phyloP scores from a whole-genome alignment of 2,329 filamentous ascomycete genomes.

The Colletotrichum incanum region DNA sequence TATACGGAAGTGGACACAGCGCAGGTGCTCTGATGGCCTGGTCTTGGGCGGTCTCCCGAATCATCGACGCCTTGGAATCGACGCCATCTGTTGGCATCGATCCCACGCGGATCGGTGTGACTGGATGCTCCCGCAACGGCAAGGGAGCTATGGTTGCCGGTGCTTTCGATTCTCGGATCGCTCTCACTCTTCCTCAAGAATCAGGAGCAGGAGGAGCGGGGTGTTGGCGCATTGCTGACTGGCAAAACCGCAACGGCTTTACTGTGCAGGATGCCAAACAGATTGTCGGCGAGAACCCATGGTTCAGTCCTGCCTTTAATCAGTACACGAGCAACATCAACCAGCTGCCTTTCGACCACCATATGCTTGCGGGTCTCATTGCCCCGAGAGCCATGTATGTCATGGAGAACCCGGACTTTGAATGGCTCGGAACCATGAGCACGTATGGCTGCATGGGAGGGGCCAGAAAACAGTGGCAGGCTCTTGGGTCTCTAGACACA shows the following conservation, averaged over 20 bases:
- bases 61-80: slow-evolving; percentile 63
- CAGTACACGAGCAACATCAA: slow-evolving; percentile 66
- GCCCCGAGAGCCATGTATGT: slow-evolving; percentile 65
- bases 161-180: slow-evolving; percentile 64
- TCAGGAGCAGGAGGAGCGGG: slow-evolving; percentile 65
- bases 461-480: slow-evolving; percentile 63
- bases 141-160: slow-evolving; percentile 67
- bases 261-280: slow-evolving; percentile 65
- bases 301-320: slow-evolving; percentile 66
- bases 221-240: slow-evolving; percentile 60
- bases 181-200: slow-evolving; percentile 65
- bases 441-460: slow-evolving; percentile 67
- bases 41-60: slow-evolving; percentile 65
- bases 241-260: slow-evolving; percentile 58
- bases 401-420: slow-evolving; percentile 65
- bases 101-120: slow-evolving; percentile 58
- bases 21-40: slow-evolving; percentile 65
- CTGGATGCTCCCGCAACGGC: slow-evolving; percentile 67
- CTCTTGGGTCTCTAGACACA: slow-evolving; percentile 61
- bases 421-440: slow-evolving; percentile 66
- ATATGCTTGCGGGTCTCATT: slow-evolving; percentile 66
- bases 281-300: slow-evolving; percentile 68
- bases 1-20: slow-evolving; percentile 62
- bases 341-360: slow-evolving; percentile 66
- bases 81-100: slow-evolving; percentile 57